Evolutionary conservation across 768 basidiomycete genomes (phyloP).

Genomic region (Lactarius sanguifluus): DNA sequence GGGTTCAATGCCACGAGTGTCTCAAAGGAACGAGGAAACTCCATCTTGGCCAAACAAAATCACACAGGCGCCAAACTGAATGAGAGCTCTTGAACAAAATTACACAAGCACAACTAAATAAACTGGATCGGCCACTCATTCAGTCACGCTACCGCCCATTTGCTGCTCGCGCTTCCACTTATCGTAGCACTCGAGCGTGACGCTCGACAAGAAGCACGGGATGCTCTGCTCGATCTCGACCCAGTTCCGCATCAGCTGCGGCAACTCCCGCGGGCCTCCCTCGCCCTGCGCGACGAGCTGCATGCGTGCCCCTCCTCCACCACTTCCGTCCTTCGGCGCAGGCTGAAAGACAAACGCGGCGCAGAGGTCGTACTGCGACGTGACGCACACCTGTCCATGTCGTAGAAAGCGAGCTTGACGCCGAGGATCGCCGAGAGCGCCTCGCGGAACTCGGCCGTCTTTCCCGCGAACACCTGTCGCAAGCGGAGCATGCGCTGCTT

Average conservation of each 20-base stretch:
- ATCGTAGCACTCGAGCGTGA: conserved; percentile 87
- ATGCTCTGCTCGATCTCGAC: conserved; percentile 82
- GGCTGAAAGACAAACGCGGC: conserved; percentile 86
- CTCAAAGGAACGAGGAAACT: too few species aligned
- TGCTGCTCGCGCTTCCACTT: conserved; percentile 50
- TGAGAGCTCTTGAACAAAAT: neutral
- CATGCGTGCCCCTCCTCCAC: conserved; percentile 48
- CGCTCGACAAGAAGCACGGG: conserved; percentile 84
- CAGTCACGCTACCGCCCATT: conserved; percentile 4
- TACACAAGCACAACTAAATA: neutral
- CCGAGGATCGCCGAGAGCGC: conserved; percentile 37
- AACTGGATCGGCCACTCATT: neutral
- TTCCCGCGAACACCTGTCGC: conserved; percentile 83
- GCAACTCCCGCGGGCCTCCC: too few species aligned
- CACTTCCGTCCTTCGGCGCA: conserved; percentile 35
- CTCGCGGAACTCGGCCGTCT: conserved; percentile 89
- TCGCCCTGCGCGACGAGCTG: conserved; percentile 69
- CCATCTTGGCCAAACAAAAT: neutral
- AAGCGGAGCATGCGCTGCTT: conserved; percentile 74
- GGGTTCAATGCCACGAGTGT: too few species aligned
- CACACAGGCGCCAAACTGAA: neutral
- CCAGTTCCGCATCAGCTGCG: conserved; percentile 81
- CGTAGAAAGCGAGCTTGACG: too few species aligned
- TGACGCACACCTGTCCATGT: too few species aligned
- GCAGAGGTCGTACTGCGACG: too few species aligned